Conservation (phyloP, 2,329 filamentous ascomycete species). For the Trichophyton rubrum region DNA sequence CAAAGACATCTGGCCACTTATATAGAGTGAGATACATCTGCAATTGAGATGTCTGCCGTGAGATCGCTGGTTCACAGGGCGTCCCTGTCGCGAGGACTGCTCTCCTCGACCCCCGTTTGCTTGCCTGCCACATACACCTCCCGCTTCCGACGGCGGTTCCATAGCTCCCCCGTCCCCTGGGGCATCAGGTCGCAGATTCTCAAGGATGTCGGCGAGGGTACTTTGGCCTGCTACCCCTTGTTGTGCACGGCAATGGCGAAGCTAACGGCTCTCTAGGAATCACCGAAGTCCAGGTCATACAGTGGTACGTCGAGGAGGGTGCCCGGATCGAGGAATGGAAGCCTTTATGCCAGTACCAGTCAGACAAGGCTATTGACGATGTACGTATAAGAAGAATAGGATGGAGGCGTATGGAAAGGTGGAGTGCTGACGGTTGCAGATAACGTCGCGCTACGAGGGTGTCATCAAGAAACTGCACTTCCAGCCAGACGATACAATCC, state of each 20-base stretch:
- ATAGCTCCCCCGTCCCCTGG: slow-evolving; percentile 23
- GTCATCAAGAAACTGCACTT: slow-evolving; percentile 95
- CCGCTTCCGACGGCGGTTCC: slow-evolving; percentile 23
- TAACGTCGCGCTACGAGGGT: slow-evolving; percentile 88
- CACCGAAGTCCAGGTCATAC: slow-evolving; percentile 95
- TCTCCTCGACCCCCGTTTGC: slow-evolving; percentile 12
- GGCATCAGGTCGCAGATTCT: slow-evolving; percentile 29
- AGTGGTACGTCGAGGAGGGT: slow-evolving; percentile 97
- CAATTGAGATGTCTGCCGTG: slow-evolving; percentile 7
- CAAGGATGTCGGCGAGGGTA: slow-evolving; percentile 35
- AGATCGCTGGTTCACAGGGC: slow-evolving; percentile 20
- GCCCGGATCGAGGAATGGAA: slow-evolving; percentile 96
- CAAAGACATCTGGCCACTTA: neutral
- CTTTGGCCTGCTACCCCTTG: neutral
- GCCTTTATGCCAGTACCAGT: slow-evolving; percentile 94
- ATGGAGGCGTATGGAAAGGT: neutral
- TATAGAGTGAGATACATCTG: neutral
- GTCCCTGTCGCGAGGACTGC: slow-evolving; percentile 20
- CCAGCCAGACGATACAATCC: slow-evolving; percentile 89
- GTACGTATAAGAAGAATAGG: slow-evolving; percentile 22
- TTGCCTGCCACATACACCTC: slow-evolving; percentile 5
- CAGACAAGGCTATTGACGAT: slow-evolving; percentile 72
- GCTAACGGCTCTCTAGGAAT: slow-evolving; percentile 52
- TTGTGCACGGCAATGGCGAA: neutral
- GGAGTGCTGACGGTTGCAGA: slow-evolving; percentile 45